Conservation (phyloP, 2,329 filamentous ascomycete genomes). For the Fusarium pseudoanthophilum region DNA sequence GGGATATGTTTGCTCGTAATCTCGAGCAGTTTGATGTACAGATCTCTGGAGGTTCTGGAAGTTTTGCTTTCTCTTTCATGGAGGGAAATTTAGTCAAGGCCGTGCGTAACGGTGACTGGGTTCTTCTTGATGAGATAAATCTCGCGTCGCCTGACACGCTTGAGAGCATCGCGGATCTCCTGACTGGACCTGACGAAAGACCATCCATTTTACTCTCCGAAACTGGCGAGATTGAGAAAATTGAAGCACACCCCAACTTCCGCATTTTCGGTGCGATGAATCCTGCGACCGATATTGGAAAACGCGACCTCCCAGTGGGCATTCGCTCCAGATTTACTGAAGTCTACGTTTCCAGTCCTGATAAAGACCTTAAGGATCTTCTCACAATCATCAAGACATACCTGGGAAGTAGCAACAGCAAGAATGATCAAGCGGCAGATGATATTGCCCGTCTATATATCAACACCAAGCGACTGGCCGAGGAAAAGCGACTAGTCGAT, state of each 20-base stretch:
- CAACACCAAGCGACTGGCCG: slow-evolving; percentile 83
- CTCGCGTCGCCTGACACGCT: slow-evolving; percentile 93
- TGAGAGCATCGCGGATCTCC: slow-evolving; percentile 89
- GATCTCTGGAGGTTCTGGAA: slow-evolving; percentile 75
- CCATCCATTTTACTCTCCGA: slow-evolving; percentile 92
- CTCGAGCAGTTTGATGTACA: slow-evolving; percentile 84
- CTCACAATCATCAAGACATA: slow-evolving; percentile 90
- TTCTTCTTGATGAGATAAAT: slow-evolving; percentile 97
- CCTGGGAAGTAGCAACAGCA: slow-evolving; percentile 75
- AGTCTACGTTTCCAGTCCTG: slow-evolving; percentile 91
- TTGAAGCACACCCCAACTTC: slow-evolving; percentile 91
- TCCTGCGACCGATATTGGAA: slow-evolving; percentile 95
- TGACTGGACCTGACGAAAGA: slow-evolving; percentile 75
- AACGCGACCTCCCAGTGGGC: slow-evolving; percentile 89
- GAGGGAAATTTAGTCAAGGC: slow-evolving; percentile 97
- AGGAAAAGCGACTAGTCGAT: slow-evolving; percentile 88
- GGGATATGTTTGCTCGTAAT: slow-evolving; percentile 81
- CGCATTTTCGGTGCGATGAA: slow-evolving; percentile 99
- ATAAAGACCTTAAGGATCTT: slow-evolving; percentile 86
- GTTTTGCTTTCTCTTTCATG: slow-evolving; percentile 93
- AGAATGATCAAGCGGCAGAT: slow-evolving; percentile 77
- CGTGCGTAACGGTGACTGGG: slow-evolving; percentile 96
- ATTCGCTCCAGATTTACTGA: slow-evolving; percentile 95
- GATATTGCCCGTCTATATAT: slow-evolving; percentile 90
- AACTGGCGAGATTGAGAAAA: slow-evolving; percentile 90